Evolutionary conservation across 306 rosid species (phyloP).

Genomic region (Citrullus mucosospermus): DNA sequence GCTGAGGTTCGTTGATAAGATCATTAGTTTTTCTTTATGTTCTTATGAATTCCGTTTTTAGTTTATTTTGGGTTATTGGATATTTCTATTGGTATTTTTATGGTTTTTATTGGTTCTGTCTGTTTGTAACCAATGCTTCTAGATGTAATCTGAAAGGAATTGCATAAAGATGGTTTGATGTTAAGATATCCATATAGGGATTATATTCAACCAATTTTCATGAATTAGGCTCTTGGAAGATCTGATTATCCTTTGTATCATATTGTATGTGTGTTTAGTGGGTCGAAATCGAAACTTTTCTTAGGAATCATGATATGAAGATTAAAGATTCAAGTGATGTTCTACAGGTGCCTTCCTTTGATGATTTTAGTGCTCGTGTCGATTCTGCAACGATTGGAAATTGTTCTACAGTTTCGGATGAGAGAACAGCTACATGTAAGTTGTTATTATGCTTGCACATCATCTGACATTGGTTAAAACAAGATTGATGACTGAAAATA

Average conservation of each 20-base stretch:
- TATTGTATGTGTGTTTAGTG: conserved; percentile 6
- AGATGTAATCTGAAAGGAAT: not conserved
- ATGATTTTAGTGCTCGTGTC: conserved; percentile 3
- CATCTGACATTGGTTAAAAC: not conserved
- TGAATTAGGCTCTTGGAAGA: not conserved
- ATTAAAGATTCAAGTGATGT: conserved; percentile 18
- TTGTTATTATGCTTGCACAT: not conserved
- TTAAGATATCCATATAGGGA: not conserved
- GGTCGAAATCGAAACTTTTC: conserved; percentile 18
- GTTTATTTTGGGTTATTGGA: not conserved
- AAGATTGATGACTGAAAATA: not conserved
- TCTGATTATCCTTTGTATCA: not conserved
- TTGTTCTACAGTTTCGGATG: conserved; percentile 2
- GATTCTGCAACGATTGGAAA: conserved; percentile 6
- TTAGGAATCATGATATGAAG: conserved; percentile 13
- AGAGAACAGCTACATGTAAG: conserved; percentile 16
- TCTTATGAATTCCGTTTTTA: not conserved
- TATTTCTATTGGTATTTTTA: no score
- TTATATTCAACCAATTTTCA: not conserved
- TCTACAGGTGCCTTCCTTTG: conserved; percentile 11
- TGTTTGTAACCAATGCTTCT: not conserved
- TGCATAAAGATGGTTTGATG: not conserved
- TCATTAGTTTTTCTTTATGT: not conserved
- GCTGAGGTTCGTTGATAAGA: conserved; percentile 12
- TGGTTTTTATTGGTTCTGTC: not conserved